These are phyloP conservation scores for Penstemon newberryi DNA, from an alignment of 257 asterid genomes.

Conservation along the genomic window DNA sequence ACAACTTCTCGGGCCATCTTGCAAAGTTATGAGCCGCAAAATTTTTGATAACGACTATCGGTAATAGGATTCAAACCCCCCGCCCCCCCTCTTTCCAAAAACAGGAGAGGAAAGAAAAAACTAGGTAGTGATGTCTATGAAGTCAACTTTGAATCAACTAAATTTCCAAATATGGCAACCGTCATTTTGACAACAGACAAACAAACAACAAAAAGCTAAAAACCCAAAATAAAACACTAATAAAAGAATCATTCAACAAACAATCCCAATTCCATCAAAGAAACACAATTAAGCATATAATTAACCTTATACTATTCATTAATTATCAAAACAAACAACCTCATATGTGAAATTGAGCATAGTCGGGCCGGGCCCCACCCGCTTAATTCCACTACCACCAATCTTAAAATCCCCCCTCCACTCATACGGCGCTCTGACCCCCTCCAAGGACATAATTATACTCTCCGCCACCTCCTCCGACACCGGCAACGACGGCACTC, in stretches of 20 bases:
- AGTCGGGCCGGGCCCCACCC: slow-evolving; percentile 82
- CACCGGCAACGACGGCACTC: slow-evolving; percentile 79
- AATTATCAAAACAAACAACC: slow-evolving; percentile 40
- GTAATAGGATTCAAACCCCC: too few species aligned
- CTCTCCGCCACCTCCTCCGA: slow-evolving; percentile 66
- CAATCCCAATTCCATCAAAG: not conserved
- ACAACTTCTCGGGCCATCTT: not conserved
- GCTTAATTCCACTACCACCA: slow-evolving; percentile 28
- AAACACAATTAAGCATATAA: not conserved
- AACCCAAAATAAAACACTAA: slow-evolving; percentile 23
- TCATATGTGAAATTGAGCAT: slow-evolving; percentile 71
- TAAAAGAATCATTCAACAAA: not conserved
- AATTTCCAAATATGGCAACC: slow-evolving; percentile 22
- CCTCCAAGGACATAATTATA: slow-evolving; percentile 57
- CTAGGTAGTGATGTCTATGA: not conserved
- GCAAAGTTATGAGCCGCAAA: too few species aligned
- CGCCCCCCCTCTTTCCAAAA: not conserved
- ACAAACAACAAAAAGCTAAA: slow-evolving; percentile 20
- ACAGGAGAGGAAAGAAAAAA: slow-evolving; percentile 1
- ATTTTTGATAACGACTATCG: too few species aligned
- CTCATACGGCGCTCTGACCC: slow-evolving; percentile 48
- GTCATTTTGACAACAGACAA: slow-evolving; percentile 19
- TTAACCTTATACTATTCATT: too few species aligned
- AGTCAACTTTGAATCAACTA: slow-evolving; percentile 34
- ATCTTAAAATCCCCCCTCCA: slow-evolving; percentile 50